Conservation (phyloP, 176 grass and related monocot species). For the Triticum aestivum region DNA sequence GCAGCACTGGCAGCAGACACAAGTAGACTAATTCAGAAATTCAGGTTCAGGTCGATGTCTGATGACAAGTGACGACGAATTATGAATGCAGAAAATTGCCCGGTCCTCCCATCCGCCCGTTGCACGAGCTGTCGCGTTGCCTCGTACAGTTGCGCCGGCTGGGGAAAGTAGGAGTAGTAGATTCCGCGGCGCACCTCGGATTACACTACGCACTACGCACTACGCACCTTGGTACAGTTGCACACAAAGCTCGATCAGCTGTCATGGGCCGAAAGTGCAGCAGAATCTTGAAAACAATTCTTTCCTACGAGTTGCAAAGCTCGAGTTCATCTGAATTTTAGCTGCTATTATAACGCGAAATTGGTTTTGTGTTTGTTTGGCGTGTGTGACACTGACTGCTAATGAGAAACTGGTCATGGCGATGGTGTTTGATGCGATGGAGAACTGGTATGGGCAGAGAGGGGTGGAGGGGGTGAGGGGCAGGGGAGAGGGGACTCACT, state of each 20-base stretch:
- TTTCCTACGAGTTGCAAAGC: not conserved
- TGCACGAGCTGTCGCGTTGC: not conserved
- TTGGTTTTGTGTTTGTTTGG: not conserved
- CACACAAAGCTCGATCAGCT: not conserved
- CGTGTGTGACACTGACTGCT: not conserved
- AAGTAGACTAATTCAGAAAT: not conserved
- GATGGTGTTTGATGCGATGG: not conserved
- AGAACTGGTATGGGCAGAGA: not conserved
- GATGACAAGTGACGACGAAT: not conserved
- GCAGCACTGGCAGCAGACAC: not conserved
- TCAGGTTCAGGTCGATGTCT: not conserved
- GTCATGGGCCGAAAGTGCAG: constrained; percentile 5
- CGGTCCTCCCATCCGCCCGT: not conserved
- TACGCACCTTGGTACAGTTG: not conserved
- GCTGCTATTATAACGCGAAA: not conserved
- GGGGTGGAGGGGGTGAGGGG: not conserved
- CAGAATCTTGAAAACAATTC: not conserved
- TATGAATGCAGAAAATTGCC: not conserved
- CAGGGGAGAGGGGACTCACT: constrained; percentile 30
- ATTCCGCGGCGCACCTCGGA: constrained; percentile 24
- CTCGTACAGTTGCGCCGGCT: constrained; percentile 2
- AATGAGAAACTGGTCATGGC: not conserved
- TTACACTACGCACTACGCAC: not conserved
- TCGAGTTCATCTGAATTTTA: not conserved
- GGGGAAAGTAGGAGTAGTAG: constrained; percentile 10